Conservation (phyloP, 805 yeast genomes). For the Limtongia smithiae region DNA sequence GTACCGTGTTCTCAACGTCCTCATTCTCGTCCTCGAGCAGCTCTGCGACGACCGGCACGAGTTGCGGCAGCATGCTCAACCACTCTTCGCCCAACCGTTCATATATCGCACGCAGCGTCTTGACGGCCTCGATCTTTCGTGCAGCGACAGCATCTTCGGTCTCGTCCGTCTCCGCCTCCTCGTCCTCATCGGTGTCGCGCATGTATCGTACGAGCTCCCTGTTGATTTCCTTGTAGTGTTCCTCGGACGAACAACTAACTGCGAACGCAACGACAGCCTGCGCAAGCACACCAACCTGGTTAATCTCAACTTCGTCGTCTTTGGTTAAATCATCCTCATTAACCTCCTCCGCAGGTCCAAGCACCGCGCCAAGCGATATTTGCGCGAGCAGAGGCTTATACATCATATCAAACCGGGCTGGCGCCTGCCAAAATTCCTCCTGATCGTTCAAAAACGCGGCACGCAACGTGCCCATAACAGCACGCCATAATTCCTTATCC, state of each 20-base stretch:
- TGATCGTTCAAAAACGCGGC: conserved; percentile 61
- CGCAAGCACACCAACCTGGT: conserved; percentile 47
- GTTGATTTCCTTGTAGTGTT: conserved; percentile 67
- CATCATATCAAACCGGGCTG: conserved; percentile 74
- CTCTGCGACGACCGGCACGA: conserved; percentile 94
- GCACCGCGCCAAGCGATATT: conserved; percentile 38
- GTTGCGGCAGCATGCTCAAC: conserved; percentile 85
- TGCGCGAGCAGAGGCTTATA: conserved; percentile 62
- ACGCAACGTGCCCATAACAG: conserved; percentile 66
- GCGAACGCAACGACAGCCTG: conserved; percentile 77
- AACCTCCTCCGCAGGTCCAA: conserved; percentile 45
- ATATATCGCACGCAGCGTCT: conserved; percentile 74
- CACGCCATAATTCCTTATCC: conserved; percentile 61
- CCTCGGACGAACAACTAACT: conserved; percentile 55
- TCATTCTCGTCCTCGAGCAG: conserved; percentile 94
- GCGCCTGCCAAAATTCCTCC: conserved; percentile 92
- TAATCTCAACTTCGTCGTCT: no score
- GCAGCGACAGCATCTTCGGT: conserved; percentile 12
- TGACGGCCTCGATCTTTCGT: conserved; percentile 69
- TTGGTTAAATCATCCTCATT: conserved; percentile 59
- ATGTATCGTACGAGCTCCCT: conserved; percentile 61
- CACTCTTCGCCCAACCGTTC: conserved; percentile 92
- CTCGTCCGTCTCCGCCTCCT: conserved; percentile 39
- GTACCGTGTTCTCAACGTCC: conserved; percentile 83
- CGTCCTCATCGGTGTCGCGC: conserved; percentile 54